Conservation (phyloP, 2,329 filamentous ascomycete species). For the Colletotrichum viniferum region DNA sequence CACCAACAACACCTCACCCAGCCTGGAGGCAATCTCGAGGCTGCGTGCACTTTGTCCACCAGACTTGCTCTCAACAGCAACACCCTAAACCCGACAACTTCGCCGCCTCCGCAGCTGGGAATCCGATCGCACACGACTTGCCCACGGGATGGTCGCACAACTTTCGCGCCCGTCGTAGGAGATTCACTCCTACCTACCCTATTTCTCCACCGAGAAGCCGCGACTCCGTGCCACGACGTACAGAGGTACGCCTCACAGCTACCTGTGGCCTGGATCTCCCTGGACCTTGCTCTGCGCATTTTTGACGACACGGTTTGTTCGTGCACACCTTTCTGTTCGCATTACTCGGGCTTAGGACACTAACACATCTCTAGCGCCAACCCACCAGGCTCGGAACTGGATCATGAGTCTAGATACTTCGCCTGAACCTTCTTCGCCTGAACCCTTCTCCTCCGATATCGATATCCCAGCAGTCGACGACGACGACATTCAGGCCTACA, state of each 20-base stretch:
- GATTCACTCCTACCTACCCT: background rate
- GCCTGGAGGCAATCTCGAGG: background rate
- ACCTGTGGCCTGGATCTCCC: background rate
- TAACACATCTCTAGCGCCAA: conserved; percentile 10
- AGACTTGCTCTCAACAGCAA: background rate
- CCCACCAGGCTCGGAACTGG: background rate
- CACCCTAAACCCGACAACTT: background rate
- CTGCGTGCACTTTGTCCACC: background rate
- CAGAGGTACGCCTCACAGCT: background rate
- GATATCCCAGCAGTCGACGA: background rate
- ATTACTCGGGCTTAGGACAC: background rate
- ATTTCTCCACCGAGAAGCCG: background rate
- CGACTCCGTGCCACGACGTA: background rate
- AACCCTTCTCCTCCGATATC: background rate
- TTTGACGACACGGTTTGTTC: conserved; percentile 9
- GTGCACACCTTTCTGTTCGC: background rate
- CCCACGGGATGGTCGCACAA: conserved; percentile 11
- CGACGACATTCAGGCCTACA: background rate
- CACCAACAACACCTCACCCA: background rate
- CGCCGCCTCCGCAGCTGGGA: background rate
- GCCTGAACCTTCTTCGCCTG: conserved; percentile 7
- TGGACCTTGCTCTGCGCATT: background rate
- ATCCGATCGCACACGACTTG: background rate
- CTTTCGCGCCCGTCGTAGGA: conserved; percentile 3
- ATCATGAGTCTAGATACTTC: conserved; percentile 17